These are phyloP conservation scores for Blastomyces silverae DNA, from an alignment of 2,329 filamentous ascomycete species.

Conservation along the genomic window DNA sequence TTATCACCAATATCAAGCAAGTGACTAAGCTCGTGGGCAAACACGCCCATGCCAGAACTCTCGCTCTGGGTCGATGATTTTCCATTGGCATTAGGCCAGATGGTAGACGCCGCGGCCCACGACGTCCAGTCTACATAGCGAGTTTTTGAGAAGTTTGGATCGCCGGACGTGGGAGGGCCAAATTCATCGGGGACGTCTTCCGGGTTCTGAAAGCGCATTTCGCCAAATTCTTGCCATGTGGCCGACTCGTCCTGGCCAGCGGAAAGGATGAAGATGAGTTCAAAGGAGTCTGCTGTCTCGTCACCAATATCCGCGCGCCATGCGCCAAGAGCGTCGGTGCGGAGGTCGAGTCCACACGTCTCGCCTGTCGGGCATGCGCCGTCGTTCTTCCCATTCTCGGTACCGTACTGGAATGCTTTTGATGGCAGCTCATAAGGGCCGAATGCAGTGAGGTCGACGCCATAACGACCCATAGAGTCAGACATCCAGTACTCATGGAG, in stretches of 20 bases:
- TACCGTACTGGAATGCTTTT: slow-evolving; percentile 20
- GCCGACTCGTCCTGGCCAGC: slow-evolving; percentile 21
- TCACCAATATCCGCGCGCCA: slow-evolving; percentile 22
- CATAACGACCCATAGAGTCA: slow-evolving; percentile 20
- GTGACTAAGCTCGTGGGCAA: slow-evolving; percentile 22
- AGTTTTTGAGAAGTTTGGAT: slow-evolving; percentile 18
- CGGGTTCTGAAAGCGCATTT: slow-evolving; percentile 19
- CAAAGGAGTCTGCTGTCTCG: slow-evolving; percentile 18
- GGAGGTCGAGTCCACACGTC: slow-evolving; percentile 18
- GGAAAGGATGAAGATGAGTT: slow-evolving; percentile 22
- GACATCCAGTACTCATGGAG: slow-evolving; percentile 23
- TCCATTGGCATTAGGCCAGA: slow-evolving; percentile 22
- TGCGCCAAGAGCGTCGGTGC: slow-evolving; percentile 18
- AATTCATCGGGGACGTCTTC: slow-evolving; percentile 19
- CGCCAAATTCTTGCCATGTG: slow-evolving; percentile 23
- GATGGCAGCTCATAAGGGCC: slow-evolving; percentile 19
- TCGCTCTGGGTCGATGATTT: slow-evolving; percentile 21
- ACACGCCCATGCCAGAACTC: slow-evolving; percentile 21
- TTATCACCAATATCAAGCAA: slow-evolving; percentile 22
- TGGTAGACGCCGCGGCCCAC: slow-evolving; percentile 20
- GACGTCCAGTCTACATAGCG: slow-evolving; percentile 22
- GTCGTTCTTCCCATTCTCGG: slow-evolving; percentile 17
- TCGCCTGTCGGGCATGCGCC: slow-evolving; percentile 18
- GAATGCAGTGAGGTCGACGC: slow-evolving; percentile 22
- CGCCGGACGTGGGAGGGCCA: slow-evolving; percentile 16